Percentiles rank a stretch among this genome's conserved stretches.
Evolutionary conservation across 164 flowering plant species (phyloP).

Genomic region (Magnolia changhungtana): DNA sequence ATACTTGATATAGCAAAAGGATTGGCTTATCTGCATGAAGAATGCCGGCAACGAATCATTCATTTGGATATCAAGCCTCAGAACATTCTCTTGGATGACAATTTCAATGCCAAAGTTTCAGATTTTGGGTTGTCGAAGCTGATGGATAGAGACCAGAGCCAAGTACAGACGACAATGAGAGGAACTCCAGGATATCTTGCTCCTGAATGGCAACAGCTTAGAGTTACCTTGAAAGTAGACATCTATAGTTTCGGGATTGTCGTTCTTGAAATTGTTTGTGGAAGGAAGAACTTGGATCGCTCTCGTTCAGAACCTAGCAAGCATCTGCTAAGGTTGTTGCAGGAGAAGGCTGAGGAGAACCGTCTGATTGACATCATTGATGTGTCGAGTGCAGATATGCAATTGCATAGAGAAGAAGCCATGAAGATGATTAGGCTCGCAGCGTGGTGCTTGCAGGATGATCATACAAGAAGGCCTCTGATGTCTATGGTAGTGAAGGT

Average conservation of each 20-base stretch:
- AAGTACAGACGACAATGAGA: conserved; percentile 16
- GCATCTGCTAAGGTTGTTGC: conserved; percentile 9
- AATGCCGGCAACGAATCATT: conserved; percentile 18
- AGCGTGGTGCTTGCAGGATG: conserved; percentile 21
- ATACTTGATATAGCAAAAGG: conserved; percentile 18
- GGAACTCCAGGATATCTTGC: conserved; percentile 17
- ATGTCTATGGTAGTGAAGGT: conserved; percentile 26
- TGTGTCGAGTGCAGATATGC: conserved; percentile 1
- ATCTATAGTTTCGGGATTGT: conserved; percentile 29
- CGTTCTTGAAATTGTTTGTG: conserved; percentile 11
- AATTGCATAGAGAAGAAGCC: conserved; percentile 14
- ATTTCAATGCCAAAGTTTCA: conserved; percentile 24
- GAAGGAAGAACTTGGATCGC: conserved; percentile 19
- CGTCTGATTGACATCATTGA: conserved; percentile 12
- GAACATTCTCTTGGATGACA: conserved; percentile 13
- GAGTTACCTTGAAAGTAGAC: conserved; percentile 22
- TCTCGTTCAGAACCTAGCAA: conserved; percentile 3
- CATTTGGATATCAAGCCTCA: conserved; percentile 30
- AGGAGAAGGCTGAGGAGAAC: conserved; percentile 11
- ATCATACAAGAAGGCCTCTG: conserved; percentile 12
- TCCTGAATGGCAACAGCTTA: conserved; percentile 11
- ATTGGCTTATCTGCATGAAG: conserved; percentile 25
- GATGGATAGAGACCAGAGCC: conserved; percentile 20
- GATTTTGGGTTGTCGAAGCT: conserved; percentile 24
- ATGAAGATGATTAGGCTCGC: conserved; percentile 17